A percentile compares a stretch with the other conserved stretches of the same genome.
These are phyloP conservation scores for Daedaleopsis sinensis DNA, from an alignment of 768 basidiomycete genomes.

Conservation along the genomic window DNA sequence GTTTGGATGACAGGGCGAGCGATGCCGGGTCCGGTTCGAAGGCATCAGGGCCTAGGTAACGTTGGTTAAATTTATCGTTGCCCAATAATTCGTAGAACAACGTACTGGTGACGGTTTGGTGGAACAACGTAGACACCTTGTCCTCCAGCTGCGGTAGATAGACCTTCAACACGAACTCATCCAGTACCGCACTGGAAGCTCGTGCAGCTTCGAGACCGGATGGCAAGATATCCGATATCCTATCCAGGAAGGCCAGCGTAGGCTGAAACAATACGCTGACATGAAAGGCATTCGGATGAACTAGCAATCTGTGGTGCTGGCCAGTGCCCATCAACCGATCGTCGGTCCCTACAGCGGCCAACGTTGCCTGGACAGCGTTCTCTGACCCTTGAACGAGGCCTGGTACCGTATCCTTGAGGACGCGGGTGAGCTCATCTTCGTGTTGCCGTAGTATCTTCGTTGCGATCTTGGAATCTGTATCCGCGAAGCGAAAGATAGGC, in stretches of 20 bases:
- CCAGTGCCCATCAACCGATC: constrained; percentile 74
- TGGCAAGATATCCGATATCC: constrained; percentile 72
- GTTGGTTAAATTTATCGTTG: too few relatives aligned
- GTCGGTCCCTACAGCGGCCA: constrained; percentile 66
- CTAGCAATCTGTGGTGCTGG: constrained; percentile 82
- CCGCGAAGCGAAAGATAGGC: constrained; percentile 89
- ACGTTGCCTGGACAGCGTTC: constrained; percentile 61
- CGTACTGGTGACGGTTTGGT: constrained; percentile 78
- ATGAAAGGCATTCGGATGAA: constrained; percentile 92
- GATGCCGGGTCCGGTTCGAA: constrained; percentile 83
- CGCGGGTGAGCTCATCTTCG: constrained; percentile 83
- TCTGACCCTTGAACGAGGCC: constrained; percentile 83
- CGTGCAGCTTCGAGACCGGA: constrained; percentile 66
- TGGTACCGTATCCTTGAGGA: constrained; percentile 90
- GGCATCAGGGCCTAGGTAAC: constrained; percentile 69
- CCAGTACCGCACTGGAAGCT: constrained; percentile 73
- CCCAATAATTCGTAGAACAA: neutral
- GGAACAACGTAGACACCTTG: constrained; percentile 86
- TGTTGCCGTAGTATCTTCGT: constrained; percentile 69
- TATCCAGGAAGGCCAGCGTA: constrained; percentile 81
- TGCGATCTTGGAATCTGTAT: constrained; percentile 79
- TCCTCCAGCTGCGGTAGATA: constrained; percentile 96
- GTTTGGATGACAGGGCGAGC: constrained; percentile 62
- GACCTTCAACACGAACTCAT: constrained; percentile 91
- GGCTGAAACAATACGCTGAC: constrained; percentile 95